Evolutionary conservation across 129 eudicot genomes (phyloP), one percentile per base, ranked within the genome.

Genomic region (Gnaphalium uliginosum): DNA sequence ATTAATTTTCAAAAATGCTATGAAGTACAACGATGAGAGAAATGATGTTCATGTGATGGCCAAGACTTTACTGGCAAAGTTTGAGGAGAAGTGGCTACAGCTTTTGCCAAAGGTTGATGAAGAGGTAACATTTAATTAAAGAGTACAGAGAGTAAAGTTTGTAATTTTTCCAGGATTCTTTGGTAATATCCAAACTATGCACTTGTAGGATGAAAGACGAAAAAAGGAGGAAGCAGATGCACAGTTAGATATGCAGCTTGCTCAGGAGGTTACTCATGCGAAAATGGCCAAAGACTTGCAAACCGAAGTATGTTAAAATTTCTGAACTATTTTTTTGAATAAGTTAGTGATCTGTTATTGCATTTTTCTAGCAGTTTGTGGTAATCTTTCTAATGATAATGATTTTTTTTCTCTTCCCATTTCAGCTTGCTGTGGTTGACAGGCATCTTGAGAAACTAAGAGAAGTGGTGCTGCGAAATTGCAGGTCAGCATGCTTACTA

Each of bases 61-160:
- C 62, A 87, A 93, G 79, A 85, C 88, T 23, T 87, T 90, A 77
- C 78, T 93, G 71, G 91, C 80, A 18, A 90, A 87, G 78, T 91
- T 93, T 77, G 97, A 93, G 83, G 96, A 92, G 82, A 93, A 93
- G 75, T 93, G 98, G 97, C 87, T 90, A 62, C 87, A 81, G 67
- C 91, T 94, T 82, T 79, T 94, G 88, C 98, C 98, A 0, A 88
- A 94, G 81, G 97, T 94, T 73, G 91, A 87, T 73, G 93, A 90
- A 87, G 98, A 93, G 97, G 98, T 93, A 81, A 77, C 51, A 11
- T 62, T 23, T 29, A 6, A 68, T 54, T 18, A 7, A 69, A 39
- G 46, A 39, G 66, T 54, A 35, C 30, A 33, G 15, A 50, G 65
- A 41, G 25, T 56, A 64, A 46, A 27, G 11, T 37, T 4, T 60